phyloP scores from a whole-genome alignment of 148 eudicot species.

The Chenopodium album region DNA sequence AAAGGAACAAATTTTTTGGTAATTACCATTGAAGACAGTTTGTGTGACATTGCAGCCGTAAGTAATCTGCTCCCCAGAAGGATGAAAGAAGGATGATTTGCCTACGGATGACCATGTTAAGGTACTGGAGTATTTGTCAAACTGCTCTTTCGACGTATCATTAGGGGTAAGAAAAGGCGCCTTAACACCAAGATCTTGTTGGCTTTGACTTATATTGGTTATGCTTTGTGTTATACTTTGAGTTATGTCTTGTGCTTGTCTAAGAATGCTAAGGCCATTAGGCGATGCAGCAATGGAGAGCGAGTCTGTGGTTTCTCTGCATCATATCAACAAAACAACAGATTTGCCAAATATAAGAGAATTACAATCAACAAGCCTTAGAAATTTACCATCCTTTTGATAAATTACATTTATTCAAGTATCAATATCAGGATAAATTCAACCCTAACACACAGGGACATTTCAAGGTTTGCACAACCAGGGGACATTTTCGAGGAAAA shows the following conservation, averaged over 20 bases:
- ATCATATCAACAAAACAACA: not conserved
- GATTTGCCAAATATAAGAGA: too few relatives aligned
- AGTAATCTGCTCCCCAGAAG: slow-evolving; percentile 11
- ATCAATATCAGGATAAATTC: not conserved
- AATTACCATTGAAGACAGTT: slow-evolving; percentile 35
- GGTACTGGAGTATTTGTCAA: slow-evolving; percentile 27
- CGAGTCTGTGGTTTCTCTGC: slow-evolving; percentile 68
- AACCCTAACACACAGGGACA: too few relatives aligned
- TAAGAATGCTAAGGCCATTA: slow-evolving; percentile 38
- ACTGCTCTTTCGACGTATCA: slow-evolving; percentile 31
- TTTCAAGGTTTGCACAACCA: too few relatives aligned
- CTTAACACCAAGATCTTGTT: slow-evolving; percentile 39
- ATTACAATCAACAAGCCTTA: too few relatives aligned
- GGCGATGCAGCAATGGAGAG: slow-evolving; percentile 76
- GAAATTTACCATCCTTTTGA: too few relatives aligned
- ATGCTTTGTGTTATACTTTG: slow-evolving; percentile 25
- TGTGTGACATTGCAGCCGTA: slow-evolving; percentile 37
- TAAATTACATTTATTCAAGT: too few relatives aligned
- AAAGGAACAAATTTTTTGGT: not conserved
- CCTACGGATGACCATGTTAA: slow-evolving; percentile 36
- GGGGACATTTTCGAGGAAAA: too few relatives aligned
- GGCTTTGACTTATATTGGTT: slow-evolving; percentile 25
- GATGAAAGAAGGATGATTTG: slow-evolving; percentile 13
- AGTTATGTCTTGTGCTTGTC: slow-evolving; percentile 36
- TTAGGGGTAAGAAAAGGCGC: slow-evolving; percentile 43